phyloP scores from a whole-genome alignment of 306 rosid species.

The Cicer yamashitae region DNA sequence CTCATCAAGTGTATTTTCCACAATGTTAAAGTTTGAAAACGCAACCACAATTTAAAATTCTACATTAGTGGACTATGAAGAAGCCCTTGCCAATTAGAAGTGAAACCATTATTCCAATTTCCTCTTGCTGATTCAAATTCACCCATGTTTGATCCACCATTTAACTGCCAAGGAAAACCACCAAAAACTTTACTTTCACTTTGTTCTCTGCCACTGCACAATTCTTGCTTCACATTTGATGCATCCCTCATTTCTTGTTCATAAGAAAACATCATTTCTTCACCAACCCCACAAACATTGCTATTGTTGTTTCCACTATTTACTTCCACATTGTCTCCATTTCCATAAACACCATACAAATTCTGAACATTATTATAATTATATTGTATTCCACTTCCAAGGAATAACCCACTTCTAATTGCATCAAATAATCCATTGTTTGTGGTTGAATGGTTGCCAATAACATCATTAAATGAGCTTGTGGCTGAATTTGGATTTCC shows the following conservation, averaged over 20 bases:
- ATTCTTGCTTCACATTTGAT: constrained; percentile 65
- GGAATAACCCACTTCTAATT: constrained; percentile 60
- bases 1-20: no score
- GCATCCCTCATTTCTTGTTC: constrained; percentile 56
- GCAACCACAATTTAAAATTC: background rate
- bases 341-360: constrained; percentile 62
- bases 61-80: constrained; percentile 83
- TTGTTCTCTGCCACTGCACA: constrained; percentile 46
- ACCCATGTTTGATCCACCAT: constrained; percentile 60
- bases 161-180: constrained; percentile 75
- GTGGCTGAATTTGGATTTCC: constrained; percentile 41
- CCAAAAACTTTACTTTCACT: constrained; percentile 60
- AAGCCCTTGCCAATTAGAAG: constrained; percentile 80
- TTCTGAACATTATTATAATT: constrained; percentile 44
- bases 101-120: constrained; percentile 75
- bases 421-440: constrained; percentile 60
- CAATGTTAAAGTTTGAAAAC: background rate
- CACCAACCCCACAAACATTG: constrained; percentile 20
- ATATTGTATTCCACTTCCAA: constrained; percentile 60
- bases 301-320: constrained; percentile 39
- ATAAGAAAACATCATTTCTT: constrained; percentile 49
- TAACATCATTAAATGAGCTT: constrained; percentile 47
- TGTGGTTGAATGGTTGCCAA: constrained; percentile 40
- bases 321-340: constrained; percentile 63
- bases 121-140: constrained; percentile 68